These are phyloP conservation scores for Mycena floridula DNA, from an alignment of 768 basidiomycete genomes.

Conservation along the genomic window DNA sequence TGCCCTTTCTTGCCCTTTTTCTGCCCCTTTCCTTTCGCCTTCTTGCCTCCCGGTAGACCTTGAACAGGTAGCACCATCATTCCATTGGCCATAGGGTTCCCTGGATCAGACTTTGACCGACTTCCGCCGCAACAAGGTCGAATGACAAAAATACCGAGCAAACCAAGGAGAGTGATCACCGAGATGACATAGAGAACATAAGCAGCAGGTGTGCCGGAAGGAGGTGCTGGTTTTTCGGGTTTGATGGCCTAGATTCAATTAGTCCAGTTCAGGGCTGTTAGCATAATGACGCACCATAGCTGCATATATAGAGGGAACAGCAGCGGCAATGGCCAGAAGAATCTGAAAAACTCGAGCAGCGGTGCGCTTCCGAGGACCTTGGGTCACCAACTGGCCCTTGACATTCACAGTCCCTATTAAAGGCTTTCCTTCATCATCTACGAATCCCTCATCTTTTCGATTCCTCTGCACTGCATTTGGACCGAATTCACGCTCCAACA, in stretches of 20 bases:
- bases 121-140: slow-evolving; percentile 49
- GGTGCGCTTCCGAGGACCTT: slow-evolving; percentile 56
- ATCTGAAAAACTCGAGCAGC: slow-evolving; percentile 42
- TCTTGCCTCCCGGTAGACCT: slow-evolving; percentile 38
- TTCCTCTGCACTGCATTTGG: slow-evolving; percentile 24
- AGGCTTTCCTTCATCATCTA: slow-evolving; percentile 42
- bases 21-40: slow-evolving; percentile 31
- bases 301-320: slow-evolving; percentile 54
- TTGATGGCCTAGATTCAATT: slow-evolving; percentile 44
- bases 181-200: slow-evolving; percentile 55
- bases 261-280: slow-evolving; percentile 6
- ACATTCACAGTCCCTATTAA: slow-evolving; percentile 53
- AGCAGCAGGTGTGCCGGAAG: slow-evolving; percentile 47
- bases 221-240: slow-evolving; percentile 42
- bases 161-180: slow-evolving; percentile 41
- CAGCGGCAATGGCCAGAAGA: slow-evolving; percentile 44
- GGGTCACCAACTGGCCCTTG: slow-evolving; percentile 54
- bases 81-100: slow-evolving; percentile 28
- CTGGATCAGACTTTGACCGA: slow-evolving; percentile 21
- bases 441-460: slow-evolving; percentile 19
- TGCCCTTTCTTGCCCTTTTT: slow-evolving; percentile 34
- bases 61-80: slow-evolving; percentile 64
- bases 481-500: slow-evolving; percentile 67
- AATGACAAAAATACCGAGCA: slow-evolving; percentile 51
- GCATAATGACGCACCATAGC: slow-evolving; percentile 41